phyloP scores from a whole-genome alignment of 805 yeast species.

The Lachancea lanzarotensis region DNA sequence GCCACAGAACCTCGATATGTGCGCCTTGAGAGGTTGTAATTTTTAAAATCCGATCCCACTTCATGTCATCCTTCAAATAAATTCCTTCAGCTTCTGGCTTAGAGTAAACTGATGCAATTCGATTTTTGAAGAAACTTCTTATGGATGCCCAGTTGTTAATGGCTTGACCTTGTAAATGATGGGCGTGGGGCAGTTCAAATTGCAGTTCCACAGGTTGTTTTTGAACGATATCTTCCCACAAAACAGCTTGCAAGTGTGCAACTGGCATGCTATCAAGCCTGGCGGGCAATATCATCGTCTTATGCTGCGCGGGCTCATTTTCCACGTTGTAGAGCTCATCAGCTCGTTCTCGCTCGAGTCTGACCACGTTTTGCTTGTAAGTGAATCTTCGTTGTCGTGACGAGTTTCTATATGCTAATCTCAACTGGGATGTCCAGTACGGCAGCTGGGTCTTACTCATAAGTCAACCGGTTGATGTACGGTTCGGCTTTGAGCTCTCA shows the following conservation, averaged over 20 bases:
- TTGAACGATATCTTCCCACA: not conserved
- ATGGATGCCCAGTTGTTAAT: not conserved
- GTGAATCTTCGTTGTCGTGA: slow-evolving; percentile 4
- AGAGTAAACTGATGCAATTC: not conserved
- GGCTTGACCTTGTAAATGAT: not conserved
- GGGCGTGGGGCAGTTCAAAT: not conserved
- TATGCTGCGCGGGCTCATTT: not conserved
- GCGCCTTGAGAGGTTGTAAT: not conserved
- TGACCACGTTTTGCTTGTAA: slow-evolving; percentile 3
- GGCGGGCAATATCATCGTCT: not conserved
- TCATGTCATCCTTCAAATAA: not conserved
- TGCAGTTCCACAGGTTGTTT: not conserved
- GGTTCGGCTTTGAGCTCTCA: too few relatives aligned
- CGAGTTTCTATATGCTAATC: slow-evolving; percentile 2
- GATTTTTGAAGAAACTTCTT: not conserved
- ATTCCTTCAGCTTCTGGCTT: not conserved
- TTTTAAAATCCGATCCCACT: not conserved
- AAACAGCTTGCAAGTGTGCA: not conserved
- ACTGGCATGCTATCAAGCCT: not conserved
- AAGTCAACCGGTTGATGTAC: too few relatives aligned
- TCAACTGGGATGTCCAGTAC: slow-evolving; percentile 1
- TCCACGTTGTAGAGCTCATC: not conserved
- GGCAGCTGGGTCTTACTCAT: slow-evolving; percentile 1
- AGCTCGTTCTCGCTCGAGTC: not conserved
- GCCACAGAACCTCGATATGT: slow-evolving; percentile 7